Conservation (phyloP, 148 eudicot species). For the Camellia japonica region DNA sequence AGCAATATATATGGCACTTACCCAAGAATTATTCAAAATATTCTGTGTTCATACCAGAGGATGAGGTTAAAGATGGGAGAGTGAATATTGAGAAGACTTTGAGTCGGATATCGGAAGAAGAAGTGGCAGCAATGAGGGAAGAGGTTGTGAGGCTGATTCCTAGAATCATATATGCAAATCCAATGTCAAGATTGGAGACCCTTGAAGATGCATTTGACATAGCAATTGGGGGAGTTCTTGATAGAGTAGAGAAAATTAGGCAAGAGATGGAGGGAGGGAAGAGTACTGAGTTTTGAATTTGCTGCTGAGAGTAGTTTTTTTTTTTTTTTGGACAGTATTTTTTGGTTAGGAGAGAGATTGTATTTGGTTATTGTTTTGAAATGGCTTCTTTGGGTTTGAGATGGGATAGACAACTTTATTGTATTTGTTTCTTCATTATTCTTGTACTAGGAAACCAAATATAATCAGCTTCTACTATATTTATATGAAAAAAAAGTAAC, state of each 20-base stretch:
- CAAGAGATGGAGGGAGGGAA: background rate
- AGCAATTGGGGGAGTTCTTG: conserved; percentile 22
- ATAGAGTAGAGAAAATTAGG: conserved; percentile 17
- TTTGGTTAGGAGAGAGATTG: too few species aligned
- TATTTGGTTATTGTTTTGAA: too few species aligned
- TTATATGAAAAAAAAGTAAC: too few species aligned
- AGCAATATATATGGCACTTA: conserved; percentile 48
- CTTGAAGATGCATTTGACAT: conserved; percentile 41
- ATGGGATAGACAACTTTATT: too few species aligned
- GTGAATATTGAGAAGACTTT: conserved; percentile 24
- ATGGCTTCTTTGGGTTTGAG: too few species aligned
- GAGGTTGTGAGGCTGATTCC: conserved; percentile 41
- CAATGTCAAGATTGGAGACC: conserved; percentile 21
- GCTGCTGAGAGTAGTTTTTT: too few species aligned
- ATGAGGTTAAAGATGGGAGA: conserved; percentile 16
- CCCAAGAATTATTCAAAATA: conserved; percentile 38
- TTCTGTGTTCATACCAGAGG: conserved; percentile 35
- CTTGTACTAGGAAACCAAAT: too few species aligned
- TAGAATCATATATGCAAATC: conserved; percentile 32
- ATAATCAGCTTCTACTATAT: too few species aligned
- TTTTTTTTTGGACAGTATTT: too few species aligned
- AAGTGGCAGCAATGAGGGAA: conserved; percentile 26
- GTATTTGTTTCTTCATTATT: too few species aligned
- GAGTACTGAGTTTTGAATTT: too few species aligned
- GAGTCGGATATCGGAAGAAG: conserved; percentile 12